phyloP scores from a whole-genome alignment of 116 monocot genomes.

The Phalaenopsis hybrid region DNA sequence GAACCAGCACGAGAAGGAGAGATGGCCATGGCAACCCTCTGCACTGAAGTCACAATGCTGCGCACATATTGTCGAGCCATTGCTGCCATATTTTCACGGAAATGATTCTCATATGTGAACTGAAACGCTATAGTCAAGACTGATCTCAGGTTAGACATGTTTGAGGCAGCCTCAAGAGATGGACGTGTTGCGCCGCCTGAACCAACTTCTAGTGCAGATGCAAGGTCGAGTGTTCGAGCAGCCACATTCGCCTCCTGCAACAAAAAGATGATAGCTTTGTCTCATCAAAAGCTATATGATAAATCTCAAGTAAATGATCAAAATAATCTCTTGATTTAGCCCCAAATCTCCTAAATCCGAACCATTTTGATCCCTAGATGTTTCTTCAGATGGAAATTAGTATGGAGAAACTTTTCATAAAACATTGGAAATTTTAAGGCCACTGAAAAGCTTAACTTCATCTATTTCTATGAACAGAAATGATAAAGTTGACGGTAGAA shows the following conservation, averaged over 20 bases:
- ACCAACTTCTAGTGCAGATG: constrained; percentile 82
- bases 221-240: constrained; percentile 71
- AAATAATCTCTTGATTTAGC: too few species aligned
- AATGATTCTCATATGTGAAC: constrained; percentile 69
- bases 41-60: constrained; percentile 74
- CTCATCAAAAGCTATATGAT: not conserved
- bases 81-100: constrained; percentile 70
- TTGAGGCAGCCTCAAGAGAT: constrained; percentile 18
- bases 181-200: constrained; percentile 22
- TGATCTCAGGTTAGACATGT: constrained; percentile 39
- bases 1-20: constrained; percentile 48
- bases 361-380: too few species aligned
- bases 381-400: too few species aligned
- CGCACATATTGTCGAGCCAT: constrained; percentile 93
- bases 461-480: too few species aligned
- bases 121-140: constrained; percentile 93
- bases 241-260: constrained; percentile 44
- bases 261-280: not conserved
- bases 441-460: too few species aligned
- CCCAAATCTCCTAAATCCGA: too few species aligned
- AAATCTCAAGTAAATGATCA: too few species aligned
- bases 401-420: too few species aligned
- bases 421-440: too few species aligned
- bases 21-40: constrained; percentile 82
- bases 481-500: too few species aligned